These are phyloP conservation scores for Emmonsia crescens DNA, from an alignment of 2,329 filamentous ascomycete species.

Conservation along the genomic window DNA sequence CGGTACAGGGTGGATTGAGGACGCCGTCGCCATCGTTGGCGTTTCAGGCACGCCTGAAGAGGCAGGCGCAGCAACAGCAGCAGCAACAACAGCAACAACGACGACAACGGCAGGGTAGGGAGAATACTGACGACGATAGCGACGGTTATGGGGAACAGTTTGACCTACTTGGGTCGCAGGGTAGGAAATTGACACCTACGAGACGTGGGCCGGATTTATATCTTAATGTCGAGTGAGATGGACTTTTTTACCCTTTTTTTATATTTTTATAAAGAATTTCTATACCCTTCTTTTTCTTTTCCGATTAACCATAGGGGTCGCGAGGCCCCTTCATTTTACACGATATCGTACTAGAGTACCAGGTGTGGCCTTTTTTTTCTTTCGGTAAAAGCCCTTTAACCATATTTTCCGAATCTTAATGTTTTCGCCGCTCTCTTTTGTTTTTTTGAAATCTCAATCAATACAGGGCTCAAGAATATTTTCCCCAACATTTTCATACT, in stretches of 20 bases:
- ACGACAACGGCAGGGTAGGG: background rate
- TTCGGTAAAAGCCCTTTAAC: background rate
- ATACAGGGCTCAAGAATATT: no score
- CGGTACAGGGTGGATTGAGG: background rate
- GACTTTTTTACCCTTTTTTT: background rate
- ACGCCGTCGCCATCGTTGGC: background rate
- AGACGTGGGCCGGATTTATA: slow-evolving; percentile 23
- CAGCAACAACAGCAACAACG: background rate
- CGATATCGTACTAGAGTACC: background rate
- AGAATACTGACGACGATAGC: background rate
- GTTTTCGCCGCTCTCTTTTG: background rate
- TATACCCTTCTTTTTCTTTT: no score
- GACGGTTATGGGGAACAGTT: background rate
- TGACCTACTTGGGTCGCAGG: slow-evolving; percentile 13
- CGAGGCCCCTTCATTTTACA: background rate
- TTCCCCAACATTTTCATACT: no score
- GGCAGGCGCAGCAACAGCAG: background rate
- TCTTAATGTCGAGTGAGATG: slow-evolving; percentile 21
- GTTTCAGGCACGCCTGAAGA: background rate
- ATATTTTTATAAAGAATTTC: background rate
- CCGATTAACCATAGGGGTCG: background rate
- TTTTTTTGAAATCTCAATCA: no score
- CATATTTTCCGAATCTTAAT: no score
- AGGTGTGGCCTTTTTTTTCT: background rate
- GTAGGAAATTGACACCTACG: slow-evolving; percentile 24